Conservation (phyloP, 768 basidiomycete genomes). For the Gyrodon lividus region DNA sequence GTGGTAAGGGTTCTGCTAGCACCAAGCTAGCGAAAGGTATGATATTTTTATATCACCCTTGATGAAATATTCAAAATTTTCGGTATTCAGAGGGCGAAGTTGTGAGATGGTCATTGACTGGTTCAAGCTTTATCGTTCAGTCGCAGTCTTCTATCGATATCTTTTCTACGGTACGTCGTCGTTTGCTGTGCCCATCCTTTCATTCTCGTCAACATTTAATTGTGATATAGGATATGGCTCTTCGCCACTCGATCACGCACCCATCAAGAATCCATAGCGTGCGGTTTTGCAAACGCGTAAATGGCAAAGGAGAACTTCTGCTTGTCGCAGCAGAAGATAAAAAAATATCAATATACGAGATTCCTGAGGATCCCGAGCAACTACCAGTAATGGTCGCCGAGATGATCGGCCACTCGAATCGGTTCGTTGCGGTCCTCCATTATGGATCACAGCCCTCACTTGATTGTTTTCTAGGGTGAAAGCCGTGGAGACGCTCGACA, state of each 20-base stretch:
- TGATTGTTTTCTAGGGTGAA: conserved; percentile 59
- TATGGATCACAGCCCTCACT: neutral
- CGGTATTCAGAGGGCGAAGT: conserved; percentile 74
- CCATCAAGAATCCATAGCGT: conserved; percentile 84
- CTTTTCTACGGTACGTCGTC: conserved; percentile 64
- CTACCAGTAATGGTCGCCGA: conserved; percentile 63
- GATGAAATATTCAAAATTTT: neutral
- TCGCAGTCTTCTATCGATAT: conserved; percentile 73
- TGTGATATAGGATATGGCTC: conserved; percentile 65
- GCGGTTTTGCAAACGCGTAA: conserved; percentile 64
- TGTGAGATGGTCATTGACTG: conserved; percentile 84
- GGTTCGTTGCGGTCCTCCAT: conserved; percentile 44
- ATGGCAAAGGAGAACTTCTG: conserved; percentile 62
- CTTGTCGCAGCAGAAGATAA: conserved; percentile 90
- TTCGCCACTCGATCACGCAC: conserved; percentile 72
- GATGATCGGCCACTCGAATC: conserved; percentile 80
- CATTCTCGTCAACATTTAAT: neutral
- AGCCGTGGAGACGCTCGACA: conserved; percentile 64
- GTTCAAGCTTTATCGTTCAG: conserved; percentile 79
- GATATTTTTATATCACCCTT: conserved; percentile 4
- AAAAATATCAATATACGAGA: conserved; percentile 74
- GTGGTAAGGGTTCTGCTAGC: conserved; percentile 87
- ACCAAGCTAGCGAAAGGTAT: conserved; percentile 86
- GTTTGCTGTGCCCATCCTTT: neutral
- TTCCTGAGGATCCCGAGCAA: conserved; percentile 44